Evolutionary conservation across 257 asterid species (phyloP), one percentile per base, ranked within the genome.

Genomic region (Solanum rostratum): DNA sequence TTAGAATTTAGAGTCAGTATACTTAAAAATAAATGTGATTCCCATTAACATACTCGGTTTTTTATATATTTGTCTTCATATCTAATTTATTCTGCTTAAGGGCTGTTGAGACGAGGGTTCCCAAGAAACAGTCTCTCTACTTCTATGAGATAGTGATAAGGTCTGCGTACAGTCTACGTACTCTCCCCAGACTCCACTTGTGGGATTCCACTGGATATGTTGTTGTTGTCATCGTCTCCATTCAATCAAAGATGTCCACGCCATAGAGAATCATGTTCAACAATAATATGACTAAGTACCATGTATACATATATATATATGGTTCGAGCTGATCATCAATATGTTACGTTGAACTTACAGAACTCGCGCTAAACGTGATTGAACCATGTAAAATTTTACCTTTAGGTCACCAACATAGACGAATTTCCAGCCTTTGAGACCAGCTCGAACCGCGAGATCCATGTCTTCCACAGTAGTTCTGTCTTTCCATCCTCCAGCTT

Each of bases 401-500:
- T 87, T 50, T 4, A 93, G 87, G 65, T 92, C 91, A 9, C 90
- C 94, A 46, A 91, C 74, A 54, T 88, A 93, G 27, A 93, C 90
- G 79, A 92, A 92, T 83, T 92, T 92, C 94, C 95, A 93, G 45
- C 95, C 97, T 80, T 82, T 87, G 18, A 93, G 97, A 83, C 94
- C 89, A 19, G 95, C 95, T 76, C 95, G 89, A 50, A 93, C 87
- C 0, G 93, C 94, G 68, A 93, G 87, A 84, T 93, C 97, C 97
- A 93, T 92, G 81, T 92, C 95, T 83, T 93, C 94, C 24, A 92
- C 94, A 0, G 93, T 91, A 16, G 96, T 93, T 60, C 93, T 84
- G 74, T 93, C 95, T 84, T 93, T 90, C 94, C 94, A 92, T 41
- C 94, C 94, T 27, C 97, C 92, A 41, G 97, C 93, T 63, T 92